These are phyloP conservation scores for Thelonectria discophora DNA, from an alignment of 2,329 filamentous ascomycete genomes.

Conservation along the genomic window DNA sequence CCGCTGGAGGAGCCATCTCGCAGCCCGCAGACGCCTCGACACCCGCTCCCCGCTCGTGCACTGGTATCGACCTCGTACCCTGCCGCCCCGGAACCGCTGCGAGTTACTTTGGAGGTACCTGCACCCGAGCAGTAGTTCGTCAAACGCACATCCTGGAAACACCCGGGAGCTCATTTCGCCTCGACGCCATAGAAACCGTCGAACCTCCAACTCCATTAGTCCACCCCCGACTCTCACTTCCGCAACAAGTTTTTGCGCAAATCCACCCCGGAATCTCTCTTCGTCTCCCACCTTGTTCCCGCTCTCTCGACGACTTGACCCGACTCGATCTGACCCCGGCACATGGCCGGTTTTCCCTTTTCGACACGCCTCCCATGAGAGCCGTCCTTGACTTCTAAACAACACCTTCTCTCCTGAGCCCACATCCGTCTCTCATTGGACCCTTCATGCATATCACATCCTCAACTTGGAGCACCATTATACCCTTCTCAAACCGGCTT, in stretches of 20 bases:
- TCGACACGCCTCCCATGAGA: constrained; percentile 29
- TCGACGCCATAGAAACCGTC: constrained; percentile 36
- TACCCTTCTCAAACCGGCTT: constrained; percentile 11
- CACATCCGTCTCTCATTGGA: constrained; percentile 19
- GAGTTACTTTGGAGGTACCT: constrained; percentile 31
- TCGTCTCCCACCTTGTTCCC: constrained; percentile 17
- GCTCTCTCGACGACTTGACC: background rate
- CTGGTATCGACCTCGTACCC: constrained; percentile 30
- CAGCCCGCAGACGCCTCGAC: constrained; percentile 7
- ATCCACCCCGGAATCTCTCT: constrained; percentile 27
- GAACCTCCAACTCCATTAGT: constrained; percentile 23
- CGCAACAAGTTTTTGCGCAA: constrained; percentile 42
- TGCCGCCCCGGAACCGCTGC: constrained; percentile 17
- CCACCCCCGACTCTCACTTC: constrained; percentile 38
- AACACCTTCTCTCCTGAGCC: constrained; percentile 16
- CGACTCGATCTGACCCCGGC: constrained; percentile 29
- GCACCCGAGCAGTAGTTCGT: background rate
- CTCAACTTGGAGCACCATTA: constrained; percentile 7
- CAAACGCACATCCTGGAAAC: constrained; percentile 28
- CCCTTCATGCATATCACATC: constrained; percentile 20
- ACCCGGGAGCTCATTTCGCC: constrained; percentile 42
- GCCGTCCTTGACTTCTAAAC: constrained; percentile 17
- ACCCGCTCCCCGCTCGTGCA: constrained; percentile 16
- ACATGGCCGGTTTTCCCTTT: constrained; percentile 36
- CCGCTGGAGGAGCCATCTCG: constrained; percentile 27